phyloP scores from a whole-genome alignment of 169 alveolate genomes.

The Cyclospora cayetanensis region DNA sequence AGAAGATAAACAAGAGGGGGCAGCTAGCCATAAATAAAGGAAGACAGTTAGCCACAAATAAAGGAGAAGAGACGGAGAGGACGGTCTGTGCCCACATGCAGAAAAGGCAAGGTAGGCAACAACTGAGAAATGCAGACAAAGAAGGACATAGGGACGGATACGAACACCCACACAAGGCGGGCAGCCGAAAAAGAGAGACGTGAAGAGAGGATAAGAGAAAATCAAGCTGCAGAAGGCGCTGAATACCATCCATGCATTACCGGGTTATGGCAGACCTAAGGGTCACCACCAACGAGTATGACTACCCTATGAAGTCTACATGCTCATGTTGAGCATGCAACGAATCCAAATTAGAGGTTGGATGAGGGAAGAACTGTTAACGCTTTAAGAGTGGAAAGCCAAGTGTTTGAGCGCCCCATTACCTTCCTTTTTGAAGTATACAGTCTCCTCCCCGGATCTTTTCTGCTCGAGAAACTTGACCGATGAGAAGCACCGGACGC shows the following conservation, averaged over 20 bases:
- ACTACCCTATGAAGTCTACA: too few relatives aligned
- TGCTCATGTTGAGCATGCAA: not conserved
- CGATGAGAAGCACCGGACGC: conserved; percentile 69
- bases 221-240: not conserved
- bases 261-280: not conserved
- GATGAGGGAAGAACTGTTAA: not conserved
- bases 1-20: not conserved
- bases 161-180: not conserved
- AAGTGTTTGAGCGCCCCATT: not conserved
- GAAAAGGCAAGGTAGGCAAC: not conserved
- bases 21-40: not conserved
- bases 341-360: not conserved
- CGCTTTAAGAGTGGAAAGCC: not conserved
- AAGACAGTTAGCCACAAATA: not conserved
- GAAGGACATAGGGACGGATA: not conserved
- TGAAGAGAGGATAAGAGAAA: too few relatives aligned
- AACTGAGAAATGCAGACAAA: not conserved
- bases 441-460: conserved; percentile 77
- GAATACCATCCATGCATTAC: not conserved
- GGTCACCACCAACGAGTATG: not conserved
- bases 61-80: not conserved
- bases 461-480: conserved; percentile 79
- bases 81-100: not conserved
- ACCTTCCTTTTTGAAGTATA: conserved; percentile 81
- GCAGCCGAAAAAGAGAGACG: not conserved